Evolutionary conservation across 768 basidiomycete genomes (phyloP), one percentile per base, ranked within the genome.

Genomic region (Phlegmacium glaucopus): DNA sequence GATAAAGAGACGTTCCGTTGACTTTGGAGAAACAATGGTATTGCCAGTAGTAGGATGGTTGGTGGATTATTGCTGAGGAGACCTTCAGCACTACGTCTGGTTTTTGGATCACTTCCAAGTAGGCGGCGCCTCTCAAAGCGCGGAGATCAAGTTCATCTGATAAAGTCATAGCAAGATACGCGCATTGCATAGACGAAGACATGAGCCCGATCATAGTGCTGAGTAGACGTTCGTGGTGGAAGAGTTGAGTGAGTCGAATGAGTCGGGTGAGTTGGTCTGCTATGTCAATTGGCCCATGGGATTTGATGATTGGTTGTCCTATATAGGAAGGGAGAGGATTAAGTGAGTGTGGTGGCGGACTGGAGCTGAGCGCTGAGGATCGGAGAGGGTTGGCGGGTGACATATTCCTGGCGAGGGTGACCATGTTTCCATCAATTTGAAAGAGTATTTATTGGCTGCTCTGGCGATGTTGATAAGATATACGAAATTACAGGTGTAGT

Each of bases 381-480:
- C 2, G 80, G 77, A 1, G 77, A 78, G 8, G 66, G 66, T 55
- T 78, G 79, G 43, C 72, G 75, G 50, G 79, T 79, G 17, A 87
- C 77, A 49, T 77, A 82, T 56, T 82, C 79, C 51, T 84, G 81
- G 39, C 82, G 15, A 89, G 71, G n/a, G n/a, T 1, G 84, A 78
- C 87, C 87, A 89, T 1, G 78, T 81, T 61, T 89, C 87, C 27
- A 85, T 62, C 8, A 80, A 77, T 61, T 80, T 85, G 76, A 87
- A 88, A 17, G 78, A 74, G 56, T 89, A 89, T 66, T 88, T 89
- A 68, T 80, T 81, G 22, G 85, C 72, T 11, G 87, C 70, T 9
- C 75, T 75, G 4, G 82, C 82, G 48, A 89, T 79, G 58, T 85
- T 60, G 47, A 67, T 63, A 9, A 65, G 61, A n/a, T 56, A 58